A percentile compares a stretch with the other conserved stretches of the same genome.
Evolutionary conservation across 2,329 filamentous ascomycete species (phyloP).

Genomic region (Raffaelea deltoideospora): DNA sequence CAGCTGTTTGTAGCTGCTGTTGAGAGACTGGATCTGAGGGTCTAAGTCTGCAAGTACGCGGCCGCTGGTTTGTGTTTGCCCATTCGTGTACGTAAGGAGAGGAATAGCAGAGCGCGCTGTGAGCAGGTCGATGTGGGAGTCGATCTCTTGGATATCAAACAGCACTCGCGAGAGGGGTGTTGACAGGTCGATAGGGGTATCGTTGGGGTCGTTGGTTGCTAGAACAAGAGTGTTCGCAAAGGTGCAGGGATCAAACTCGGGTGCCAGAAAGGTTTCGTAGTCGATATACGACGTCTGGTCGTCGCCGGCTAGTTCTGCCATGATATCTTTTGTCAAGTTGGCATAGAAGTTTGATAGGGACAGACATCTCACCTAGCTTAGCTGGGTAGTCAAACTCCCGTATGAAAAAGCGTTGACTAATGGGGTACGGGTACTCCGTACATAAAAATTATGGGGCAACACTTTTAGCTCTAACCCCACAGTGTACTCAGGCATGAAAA

Average conservation of each 20-base stretch:
- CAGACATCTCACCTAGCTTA: too few relatives aligned
- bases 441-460: too few relatives aligned
- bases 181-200: constrained; percentile 80
- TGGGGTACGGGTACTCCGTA: too few relatives aligned
- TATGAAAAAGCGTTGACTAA: too few relatives aligned
- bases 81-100: constrained; percentile 61
- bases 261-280: constrained; percentile 79
- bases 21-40: constrained; percentile 62
- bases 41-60: constrained; percentile 64
- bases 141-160: constrained; percentile 93
- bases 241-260: constrained; percentile 60
- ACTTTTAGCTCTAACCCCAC: too few relatives aligned
- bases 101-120: constrained; percentile 74
- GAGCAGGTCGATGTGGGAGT: constrained; percentile 83
- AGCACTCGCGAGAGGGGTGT: constrained; percentile 86
- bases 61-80: constrained; percentile 57
- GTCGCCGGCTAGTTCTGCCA: constrained; percentile 17
- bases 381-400: too few relatives aligned
- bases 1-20: constrained; percentile 71
- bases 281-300: constrained; percentile 74
- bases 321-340: too few relatives aligned
- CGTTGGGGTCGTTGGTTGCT: constrained; percentile 80
- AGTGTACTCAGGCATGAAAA: too few relatives aligned
- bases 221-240: constrained; percentile 87
- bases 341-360: too few relatives aligned